Evolutionary conservation across 257 asterid species (phyloP), one percentile per base, ranked within the genome.

Genomic region (Prunella vulgaris): DNA sequence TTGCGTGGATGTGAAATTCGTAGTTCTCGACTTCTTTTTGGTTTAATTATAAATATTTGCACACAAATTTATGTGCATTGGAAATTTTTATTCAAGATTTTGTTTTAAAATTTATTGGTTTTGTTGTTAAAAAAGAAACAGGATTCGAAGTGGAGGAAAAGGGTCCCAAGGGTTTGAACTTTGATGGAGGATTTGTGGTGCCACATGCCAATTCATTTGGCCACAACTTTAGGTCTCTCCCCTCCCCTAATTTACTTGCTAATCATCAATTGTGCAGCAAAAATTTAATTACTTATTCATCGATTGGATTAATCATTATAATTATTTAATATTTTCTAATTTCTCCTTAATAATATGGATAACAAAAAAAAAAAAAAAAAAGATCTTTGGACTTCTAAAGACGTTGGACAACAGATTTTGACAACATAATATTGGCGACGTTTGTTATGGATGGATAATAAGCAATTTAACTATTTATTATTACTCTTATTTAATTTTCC

Each of bases 141-240:
- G 92, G 89, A 60, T 59, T 10, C 54, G 84, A 48, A 74, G 89
- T 46, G 74, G 95, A 78, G 73, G 84, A 65, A 67, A 87, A 81
- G 81, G 66, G 30, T 69, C 17, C 30, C 67, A 79, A 52, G 58
- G 92, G 83, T 5, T 44, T 88, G 80, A 57, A 59, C 40, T 74
- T 69, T 70, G 84, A 68, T 28, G 90, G 84, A 69, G 96, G 87
- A 69, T 92, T 86, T 86, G 73, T 61, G 64, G 69, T 81, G 81
- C 98, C 98, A 24, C 60, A 84, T 61, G 77, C 90, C 71, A 92
- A 92, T 79, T 25, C 98, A 0, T 92, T 86, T 80, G 98, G 98
- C 64, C 89, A 87, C 67, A 80, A 75, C 35, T 92, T 92, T 83
- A 89, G 97, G 97, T 90, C 49, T 24, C 64, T 84, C 78, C 15